These are phyloP conservation scores for Mycena galopus DNA, from an alignment of 768 basidiomycete species.

Conservation along the genomic window DNA sequence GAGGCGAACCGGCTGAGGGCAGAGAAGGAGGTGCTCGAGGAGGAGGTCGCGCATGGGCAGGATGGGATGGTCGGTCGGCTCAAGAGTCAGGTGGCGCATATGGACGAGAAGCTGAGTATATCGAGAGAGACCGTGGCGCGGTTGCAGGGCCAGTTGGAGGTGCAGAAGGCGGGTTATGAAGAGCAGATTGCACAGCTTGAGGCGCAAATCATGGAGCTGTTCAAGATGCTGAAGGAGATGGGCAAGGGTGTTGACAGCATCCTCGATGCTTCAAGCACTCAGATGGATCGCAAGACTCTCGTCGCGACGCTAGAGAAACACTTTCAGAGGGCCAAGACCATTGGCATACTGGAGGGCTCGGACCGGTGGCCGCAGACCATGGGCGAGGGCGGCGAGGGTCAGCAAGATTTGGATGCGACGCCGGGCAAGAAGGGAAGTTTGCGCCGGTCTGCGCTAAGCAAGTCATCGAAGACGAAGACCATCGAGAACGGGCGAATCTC, in stretches of 20 bases:
- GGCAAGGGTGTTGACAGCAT: constrained; percentile 83
- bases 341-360: constrained; percentile 84
- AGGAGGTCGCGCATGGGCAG: constrained; percentile 83
- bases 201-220: constrained; percentile 92
- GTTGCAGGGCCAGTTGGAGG: constrained; percentile 81
- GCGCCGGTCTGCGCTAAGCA: constrained; percentile 49
- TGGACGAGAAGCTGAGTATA: constrained; percentile 83
- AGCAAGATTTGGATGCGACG: constrained; percentile 63
- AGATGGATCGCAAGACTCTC: constrained; percentile 84
- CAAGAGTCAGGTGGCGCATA: constrained; percentile 73
- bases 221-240: constrained; percentile 92
- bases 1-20: constrained; percentile 74
- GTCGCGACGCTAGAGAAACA: constrained; percentile 86
- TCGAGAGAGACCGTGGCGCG: constrained; percentile 84
- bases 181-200: constrained; percentile 91
- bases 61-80: constrained; percentile 89
- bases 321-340: constrained; percentile 86
- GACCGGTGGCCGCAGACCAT: constrained; percentile 50
- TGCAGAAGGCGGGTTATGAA: constrained; percentile 84
- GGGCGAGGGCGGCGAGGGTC: constrained; percentile 58
- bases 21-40: constrained; percentile 87
- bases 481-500: constrained; percentile 73
- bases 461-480: constrained; percentile 49
- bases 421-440: constrained; percentile 64
- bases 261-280: constrained; percentile 60